Evolutionary conservation across 306 rosid genomes (phyloP), one percentile per base, ranked within the genome.

Genomic region (Glycine tomentella): DNA sequence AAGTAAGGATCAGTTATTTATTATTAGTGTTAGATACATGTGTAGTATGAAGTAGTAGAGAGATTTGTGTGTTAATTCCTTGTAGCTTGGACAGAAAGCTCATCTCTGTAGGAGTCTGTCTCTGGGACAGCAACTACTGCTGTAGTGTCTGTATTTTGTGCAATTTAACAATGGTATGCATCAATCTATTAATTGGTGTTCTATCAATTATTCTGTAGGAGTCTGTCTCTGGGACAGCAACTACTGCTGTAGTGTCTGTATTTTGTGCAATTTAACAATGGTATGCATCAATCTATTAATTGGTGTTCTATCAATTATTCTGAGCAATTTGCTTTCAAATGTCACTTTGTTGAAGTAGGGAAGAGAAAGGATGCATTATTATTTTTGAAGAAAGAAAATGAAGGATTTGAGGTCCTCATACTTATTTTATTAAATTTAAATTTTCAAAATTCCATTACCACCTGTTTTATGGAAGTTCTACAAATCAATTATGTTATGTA

Each of bases 321-420:
- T 42, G 62, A 80, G 68, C 50, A 66, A 50, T 58, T 36, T 67
- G 36, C 62, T 74, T 69, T 59, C 42, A 48, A 57, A n/a, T 36
- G 50, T 74, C 25, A 34, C 50, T 46, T 63, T 14, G 50, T 70
- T 17, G 64, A 46, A 31, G 45, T 70, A 57, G 20, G 79, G 42
- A 59, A 59, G 75, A 33, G 45, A 33, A 74, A 48, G 63, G 53
- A 15, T 73, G 50, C 45, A 15, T 34, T 51, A 31, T 80, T 51
- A 45, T 51, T 53, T 84, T 59, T 58, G 76, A 50, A 59, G 80
- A 49, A 66, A 69, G 51, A 40, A 58, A 40, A 48, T 56, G 65
- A 4, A 40, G 66, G 20, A 59, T 74, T 66, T 57, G 58, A 42
- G 52, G 76, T 84, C 15, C 9, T 59, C 52, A 34, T 64, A 66